phyloP scores from a whole-genome alignment of 306 rosid species.

The Fragaria iinumae region DNA sequence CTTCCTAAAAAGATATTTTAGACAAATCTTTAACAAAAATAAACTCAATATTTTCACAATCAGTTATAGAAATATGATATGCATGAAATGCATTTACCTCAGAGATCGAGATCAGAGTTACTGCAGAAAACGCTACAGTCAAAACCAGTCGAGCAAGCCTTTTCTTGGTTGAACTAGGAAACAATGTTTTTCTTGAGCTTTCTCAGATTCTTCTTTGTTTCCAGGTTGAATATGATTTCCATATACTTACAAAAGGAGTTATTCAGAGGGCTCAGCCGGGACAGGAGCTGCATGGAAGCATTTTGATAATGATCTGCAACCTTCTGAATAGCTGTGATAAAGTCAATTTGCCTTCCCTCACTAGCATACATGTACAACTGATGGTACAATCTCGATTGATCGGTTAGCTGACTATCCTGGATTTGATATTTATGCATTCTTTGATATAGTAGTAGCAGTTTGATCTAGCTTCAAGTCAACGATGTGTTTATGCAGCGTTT shows the following conservation, averaged over 20 bases:
- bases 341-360: background rate
- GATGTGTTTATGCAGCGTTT: background rate
- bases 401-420: background rate
- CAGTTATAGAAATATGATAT: no score
- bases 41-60: no score
- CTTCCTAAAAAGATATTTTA: no score
- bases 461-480: background rate
- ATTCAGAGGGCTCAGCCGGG: constrained; percentile 9
- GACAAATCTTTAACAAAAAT: no score
- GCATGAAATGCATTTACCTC: no score
- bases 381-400: background rate
- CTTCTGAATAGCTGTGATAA: background rate
- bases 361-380: background rate
- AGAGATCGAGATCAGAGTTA: no score
- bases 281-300: background rate
- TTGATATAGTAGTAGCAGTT: background rate
- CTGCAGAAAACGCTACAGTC: no score
- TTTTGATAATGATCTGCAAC: background rate
- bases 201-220: no score
- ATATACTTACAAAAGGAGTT: background rate
- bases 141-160: no score
- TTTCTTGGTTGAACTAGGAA: no score
- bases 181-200: no score
- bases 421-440: background rate
- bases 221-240: no score